These are phyloP conservation scores for Elongisporangium anandrum DNA, from an alignment of 352 stramenopile species.

Conservation along the genomic window DNA sequence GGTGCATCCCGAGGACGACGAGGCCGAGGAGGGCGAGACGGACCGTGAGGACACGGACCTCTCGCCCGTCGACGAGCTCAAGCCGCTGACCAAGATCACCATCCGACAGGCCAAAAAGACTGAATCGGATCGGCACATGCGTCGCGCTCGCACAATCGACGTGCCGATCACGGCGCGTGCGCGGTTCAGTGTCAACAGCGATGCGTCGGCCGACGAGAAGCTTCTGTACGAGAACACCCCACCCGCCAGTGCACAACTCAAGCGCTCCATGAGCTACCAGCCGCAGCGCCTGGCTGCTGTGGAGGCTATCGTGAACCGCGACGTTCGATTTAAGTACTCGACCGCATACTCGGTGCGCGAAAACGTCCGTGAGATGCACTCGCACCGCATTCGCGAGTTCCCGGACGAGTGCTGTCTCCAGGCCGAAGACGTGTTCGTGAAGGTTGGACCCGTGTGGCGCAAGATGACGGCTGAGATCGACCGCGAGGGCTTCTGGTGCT, in stretches of 20 bases:
- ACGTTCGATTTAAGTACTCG: slow-evolving; percentile 59
- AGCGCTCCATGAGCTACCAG: slow-evolving; percentile 51
- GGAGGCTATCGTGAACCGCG: slow-evolving; percentile 50
- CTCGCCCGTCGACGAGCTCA: background rate
- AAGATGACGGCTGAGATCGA: slow-evolving; percentile 41
- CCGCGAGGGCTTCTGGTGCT: slow-evolving; percentile 49
- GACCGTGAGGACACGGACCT: background rate
- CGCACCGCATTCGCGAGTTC: slow-evolving; percentile 50
- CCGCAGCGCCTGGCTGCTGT: slow-evolving; percentile 46
- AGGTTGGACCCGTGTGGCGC: slow-evolving; percentile 48
- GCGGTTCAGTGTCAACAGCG: slow-evolving; percentile 17
- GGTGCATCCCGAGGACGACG: slow-evolving; percentile 16
- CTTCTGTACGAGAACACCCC: slow-evolving; percentile 3
- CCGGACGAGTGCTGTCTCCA: slow-evolving; percentile 32
- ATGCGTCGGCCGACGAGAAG: slow-evolving; percentile 5
- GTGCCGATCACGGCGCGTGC: slow-evolving; percentile 16
- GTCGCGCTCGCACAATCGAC: slow-evolving; percentile 47
- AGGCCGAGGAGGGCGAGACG: slow-evolving; percentile 5
- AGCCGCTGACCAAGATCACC: slow-evolving; percentile 2
- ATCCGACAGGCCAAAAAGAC: background rate
- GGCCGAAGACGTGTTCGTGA: slow-evolving; percentile 25
- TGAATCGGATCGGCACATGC: slow-evolving; percentile 19
- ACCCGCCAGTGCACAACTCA: slow-evolving; percentile 13
- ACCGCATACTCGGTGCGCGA: slow-evolving; percentile 52
- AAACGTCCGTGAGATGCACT: slow-evolving; percentile 69